Percentiles rank a stretch among this genome's conserved stretches.
Evolutionary conservation across 2,329 filamentous ascomycete species (phyloP).

Genomic region (Diaporthe sp.): DNA sequence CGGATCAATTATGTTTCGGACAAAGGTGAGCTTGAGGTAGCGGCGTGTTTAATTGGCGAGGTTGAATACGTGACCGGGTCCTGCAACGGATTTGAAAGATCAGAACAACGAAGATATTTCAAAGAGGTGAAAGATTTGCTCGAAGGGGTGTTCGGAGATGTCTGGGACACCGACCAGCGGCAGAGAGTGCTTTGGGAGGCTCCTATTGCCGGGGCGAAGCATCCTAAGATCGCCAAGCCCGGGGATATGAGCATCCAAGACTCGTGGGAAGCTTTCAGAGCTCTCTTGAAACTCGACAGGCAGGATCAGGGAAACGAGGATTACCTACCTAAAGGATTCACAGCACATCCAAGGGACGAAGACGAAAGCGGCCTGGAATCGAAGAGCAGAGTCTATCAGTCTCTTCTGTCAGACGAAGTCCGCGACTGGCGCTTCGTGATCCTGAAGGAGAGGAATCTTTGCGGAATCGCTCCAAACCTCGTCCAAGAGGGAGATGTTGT

Average conservation of each 20-base stretch:
- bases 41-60: background rate
- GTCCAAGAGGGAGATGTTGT: background rate
- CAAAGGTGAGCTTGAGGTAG: background rate
- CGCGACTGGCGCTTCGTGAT: background rate
- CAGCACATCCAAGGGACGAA: background rate
- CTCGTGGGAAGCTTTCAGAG: background rate
- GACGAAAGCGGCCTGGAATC: background rate
- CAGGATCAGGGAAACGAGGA: background rate
- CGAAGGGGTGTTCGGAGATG: background rate
- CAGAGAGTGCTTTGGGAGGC: background rate
- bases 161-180: background rate
- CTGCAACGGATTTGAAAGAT: background rate
- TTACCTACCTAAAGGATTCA: background rate
- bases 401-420: background rate
- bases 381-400: background rate
- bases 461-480: background rate
- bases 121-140: background rate
- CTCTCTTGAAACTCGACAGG: background rate
- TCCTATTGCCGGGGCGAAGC: background rate
- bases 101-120: background rate
- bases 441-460: background rate
- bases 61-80: background rate
- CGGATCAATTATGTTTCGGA: background rate
- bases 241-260: background rate
- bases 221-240: background rate